Conservation (phyloP, 257 asterid species). For the Asclepias syriaca region DNA sequence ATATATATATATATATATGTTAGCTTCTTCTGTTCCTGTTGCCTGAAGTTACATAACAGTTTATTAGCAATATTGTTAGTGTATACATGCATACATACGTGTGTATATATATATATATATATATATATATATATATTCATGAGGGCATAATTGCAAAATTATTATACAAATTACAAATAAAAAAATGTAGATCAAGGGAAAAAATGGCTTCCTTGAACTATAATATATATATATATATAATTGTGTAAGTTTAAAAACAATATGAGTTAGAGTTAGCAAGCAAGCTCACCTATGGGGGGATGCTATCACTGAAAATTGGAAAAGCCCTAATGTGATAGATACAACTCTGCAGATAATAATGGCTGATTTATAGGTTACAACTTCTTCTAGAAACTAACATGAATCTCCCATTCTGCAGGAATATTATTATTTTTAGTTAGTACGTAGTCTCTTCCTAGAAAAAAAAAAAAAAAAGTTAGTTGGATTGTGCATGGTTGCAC, state of each 20-base stretch:
- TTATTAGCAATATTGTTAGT: background rate
- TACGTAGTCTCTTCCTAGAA: background rate
- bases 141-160: too few relatives aligned
- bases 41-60: background rate
- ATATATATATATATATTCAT: too few relatives aligned
- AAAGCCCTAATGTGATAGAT: background rate
- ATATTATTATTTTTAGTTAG: background rate
- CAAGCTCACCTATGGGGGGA: background rate
- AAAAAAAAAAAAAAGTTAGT: too few relatives aligned
- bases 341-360: background rate
- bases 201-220: too few relatives aligned
- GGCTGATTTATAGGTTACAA: conserved; percentile 3
- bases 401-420: background rate
- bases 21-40: background rate
- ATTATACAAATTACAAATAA: too few relatives aligned
- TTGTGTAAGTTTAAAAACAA: too few relatives aligned
- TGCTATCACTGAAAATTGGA: background rate
- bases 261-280: background rate
- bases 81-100: too few relatives aligned
- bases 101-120: too few relatives aligned
- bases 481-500: too few relatives aligned
- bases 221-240: too few relatives aligned
- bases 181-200: too few relatives aligned
- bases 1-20: background rate
- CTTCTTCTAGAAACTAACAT: background rate